These are phyloP conservation scores for Astragalus membranaceus DNA, from an alignment of 306 rosid species.

Conservation along the genomic window DNA sequence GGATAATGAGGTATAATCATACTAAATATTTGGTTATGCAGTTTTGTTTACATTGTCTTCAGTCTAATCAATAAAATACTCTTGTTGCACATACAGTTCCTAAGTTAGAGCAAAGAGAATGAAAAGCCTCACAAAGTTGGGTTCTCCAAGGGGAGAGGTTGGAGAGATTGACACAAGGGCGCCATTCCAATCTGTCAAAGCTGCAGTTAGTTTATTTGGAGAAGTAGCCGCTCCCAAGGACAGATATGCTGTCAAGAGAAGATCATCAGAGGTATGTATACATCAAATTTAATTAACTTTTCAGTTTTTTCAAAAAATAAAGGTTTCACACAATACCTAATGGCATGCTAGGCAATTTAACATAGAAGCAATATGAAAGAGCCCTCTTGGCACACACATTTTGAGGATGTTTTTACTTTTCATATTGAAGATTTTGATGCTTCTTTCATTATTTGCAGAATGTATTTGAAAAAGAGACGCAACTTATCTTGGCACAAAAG, in stretches of 20 bases:
- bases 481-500: slow-evolving; percentile 56
- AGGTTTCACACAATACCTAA: too few species aligned
- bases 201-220: slow-evolving; percentile 84
- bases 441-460: slow-evolving; percentile 29
- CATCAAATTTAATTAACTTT: not conserved
- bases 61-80: slow-evolving; percentile 10
- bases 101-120: slow-evolving; percentile 29
- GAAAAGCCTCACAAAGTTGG: slow-evolving; percentile 19
- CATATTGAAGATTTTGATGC: slow-evolving; percentile 8
- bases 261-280: slow-evolving; percentile 49
- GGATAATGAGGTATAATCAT: not conserved
- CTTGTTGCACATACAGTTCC: slow-evolving; percentile 18
- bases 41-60: too few species aligned
- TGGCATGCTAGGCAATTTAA: too few species aligned
- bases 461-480: slow-evolving; percentile 70
- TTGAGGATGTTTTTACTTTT: not conserved
- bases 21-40: not conserved
- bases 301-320: too few species aligned
- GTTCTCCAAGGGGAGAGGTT: slow-evolving; percentile 69
- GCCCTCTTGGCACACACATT: not conserved
- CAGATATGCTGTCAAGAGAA: slow-evolving; percentile 40
- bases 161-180: slow-evolving; percentile 90
- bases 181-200: slow-evolving; percentile 93
- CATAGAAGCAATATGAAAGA: too few species aligned
- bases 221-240: slow-evolving; percentile 59